These are phyloP conservation scores for Erigeron canadensis DNA, from an alignment of 129 eudicot genomes.

Conservation along the genomic window DNA sequence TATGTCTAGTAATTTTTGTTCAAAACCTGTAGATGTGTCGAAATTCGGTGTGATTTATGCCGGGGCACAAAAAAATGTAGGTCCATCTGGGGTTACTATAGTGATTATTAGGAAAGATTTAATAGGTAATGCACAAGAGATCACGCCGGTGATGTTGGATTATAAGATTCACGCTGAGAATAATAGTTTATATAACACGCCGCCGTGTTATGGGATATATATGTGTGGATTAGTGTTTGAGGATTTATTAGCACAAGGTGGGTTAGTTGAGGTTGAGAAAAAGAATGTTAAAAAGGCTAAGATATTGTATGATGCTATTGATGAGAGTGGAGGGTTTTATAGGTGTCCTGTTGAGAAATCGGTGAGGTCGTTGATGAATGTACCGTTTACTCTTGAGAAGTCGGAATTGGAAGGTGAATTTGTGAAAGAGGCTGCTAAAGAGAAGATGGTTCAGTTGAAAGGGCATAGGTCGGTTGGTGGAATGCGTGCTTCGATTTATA, in stretches of 20 bases:
- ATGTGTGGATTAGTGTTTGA: constrained; percentile 97
- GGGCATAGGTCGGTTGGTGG: constrained; percentile 99
- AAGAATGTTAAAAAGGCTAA: constrained; percentile 63
- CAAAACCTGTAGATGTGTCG: constrained; percentile 80
- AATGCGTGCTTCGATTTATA: constrained; percentile 95
- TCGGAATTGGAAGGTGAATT: constrained; percentile 80
- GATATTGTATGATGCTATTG: constrained; percentile 83
- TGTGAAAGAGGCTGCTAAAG: constrained; percentile 78
- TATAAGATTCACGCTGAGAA: constrained; percentile 94
- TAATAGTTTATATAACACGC: constrained; percentile 80
- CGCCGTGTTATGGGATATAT: constrained; percentile 90
- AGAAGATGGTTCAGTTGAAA: constrained; percentile 92
- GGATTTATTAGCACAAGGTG: constrained; percentile 90
- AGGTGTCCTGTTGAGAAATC: constrained; percentile 87
- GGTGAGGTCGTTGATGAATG: constrained; percentile 97
- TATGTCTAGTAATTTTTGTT: constrained; percentile 95
- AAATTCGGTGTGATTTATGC: constrained; percentile 90
- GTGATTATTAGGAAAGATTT: constrained; percentile 78
- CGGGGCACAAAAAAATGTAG: constrained; percentile 94
- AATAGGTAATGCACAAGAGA: constrained; percentile 82
- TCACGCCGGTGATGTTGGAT: constrained; percentile 90
- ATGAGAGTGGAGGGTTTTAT: constrained; percentile 77
- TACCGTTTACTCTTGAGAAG: constrained; percentile 84
- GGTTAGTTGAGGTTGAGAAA: constrained; percentile 86
- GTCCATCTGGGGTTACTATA: constrained; percentile 91